Percentiles rank a stretch among this genome's conserved stretches.
These are phyloP conservation scores for Trematosphaeria pertusa DNA, from an alignment of 2,329 filamentous ascomycete species.

Conservation along the genomic window DNA sequence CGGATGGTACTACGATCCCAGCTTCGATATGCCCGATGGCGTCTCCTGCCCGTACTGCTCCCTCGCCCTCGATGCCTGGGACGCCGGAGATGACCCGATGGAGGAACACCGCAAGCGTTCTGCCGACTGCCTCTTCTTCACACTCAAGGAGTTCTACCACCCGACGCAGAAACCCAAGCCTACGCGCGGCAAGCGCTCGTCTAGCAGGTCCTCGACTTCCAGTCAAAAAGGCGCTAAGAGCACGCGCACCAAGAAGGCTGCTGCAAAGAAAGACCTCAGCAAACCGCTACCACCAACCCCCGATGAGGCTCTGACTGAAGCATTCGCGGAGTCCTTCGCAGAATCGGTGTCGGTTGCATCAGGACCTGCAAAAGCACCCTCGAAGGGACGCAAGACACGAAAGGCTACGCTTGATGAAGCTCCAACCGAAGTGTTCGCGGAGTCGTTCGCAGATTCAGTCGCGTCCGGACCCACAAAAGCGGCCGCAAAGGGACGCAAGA, in stretches of 20 bases:
- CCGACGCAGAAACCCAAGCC: slow-evolving; percentile 26
- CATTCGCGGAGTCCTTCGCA: slow-evolving; percentile 6
- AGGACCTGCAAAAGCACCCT: neutral
- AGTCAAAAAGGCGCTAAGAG: slow-evolving; percentile 23
- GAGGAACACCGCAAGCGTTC: slow-evolving; percentile 86
- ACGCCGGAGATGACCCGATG: slow-evolving; percentile 87
- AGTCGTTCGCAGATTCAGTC: neutral
- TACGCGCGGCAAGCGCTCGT: slow-evolving; percentile 39
- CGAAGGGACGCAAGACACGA: slow-evolving; percentile 6
- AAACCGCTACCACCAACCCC: slow-evolving; percentile 13
- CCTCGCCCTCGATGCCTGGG: slow-evolving; percentile 91
- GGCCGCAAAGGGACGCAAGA: neutral
- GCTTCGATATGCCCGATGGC: slow-evolving; percentile 82
- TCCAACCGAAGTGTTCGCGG: neutral
- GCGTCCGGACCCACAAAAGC: neutral
- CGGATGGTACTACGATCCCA: slow-evolving; percentile 93
- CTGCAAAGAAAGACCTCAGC: slow-evolving; percentile 3
- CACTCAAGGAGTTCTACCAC: slow-evolving; percentile 65
- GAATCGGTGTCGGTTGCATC: too few relatives aligned
- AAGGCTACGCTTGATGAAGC: neutral
- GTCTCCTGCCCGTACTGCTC: slow-evolving; percentile 92
- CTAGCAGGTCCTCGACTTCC: slow-evolving; percentile 29
- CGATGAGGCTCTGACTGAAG: slow-evolving; percentile 6
- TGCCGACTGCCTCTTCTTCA: slow-evolving; percentile 83
- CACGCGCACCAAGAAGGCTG: slow-evolving; percentile 15